phyloP scores from a whole-genome alignment of 2,329 filamentous ascomycete species.

The Plectosphaerella cucumerina region DNA sequence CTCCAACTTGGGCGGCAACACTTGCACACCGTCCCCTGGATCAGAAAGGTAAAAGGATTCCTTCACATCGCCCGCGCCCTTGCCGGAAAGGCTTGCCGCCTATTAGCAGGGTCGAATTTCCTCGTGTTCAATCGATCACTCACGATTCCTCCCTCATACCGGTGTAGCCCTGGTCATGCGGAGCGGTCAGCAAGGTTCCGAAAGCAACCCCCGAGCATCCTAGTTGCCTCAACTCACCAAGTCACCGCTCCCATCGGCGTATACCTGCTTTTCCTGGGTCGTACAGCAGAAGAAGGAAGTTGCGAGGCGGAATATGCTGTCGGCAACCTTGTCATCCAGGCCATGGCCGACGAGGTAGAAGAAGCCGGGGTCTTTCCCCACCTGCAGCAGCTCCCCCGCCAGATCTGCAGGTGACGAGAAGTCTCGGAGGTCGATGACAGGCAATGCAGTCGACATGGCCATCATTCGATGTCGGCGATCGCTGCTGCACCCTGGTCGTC shows the following conservation, averaged over 20 bases:
- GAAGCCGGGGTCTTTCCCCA: conserved; percentile 13
- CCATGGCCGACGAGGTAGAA: conserved; percentile 12
- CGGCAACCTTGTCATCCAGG: conserved; percentile 9
- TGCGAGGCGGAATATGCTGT: conserved; percentile 8
- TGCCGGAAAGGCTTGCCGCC: conserved; percentile 7
- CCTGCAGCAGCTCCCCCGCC: conserved; percentile 10
- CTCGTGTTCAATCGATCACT: neutral
- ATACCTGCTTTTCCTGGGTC: conserved; percentile 1
- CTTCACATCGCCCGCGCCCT: conserved; percentile 11
- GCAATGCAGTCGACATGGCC: conserved; percentile 6
- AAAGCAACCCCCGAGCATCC: neutral
- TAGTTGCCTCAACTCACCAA: conserved; percentile 5
- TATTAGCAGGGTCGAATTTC: neutral
- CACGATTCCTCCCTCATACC: conserved; percentile 13
- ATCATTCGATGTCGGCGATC: too few species aligned
- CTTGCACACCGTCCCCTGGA: conserved; percentile 4
- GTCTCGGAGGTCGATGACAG: conserved; percentile 8
- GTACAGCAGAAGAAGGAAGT: conserved; percentile 8
- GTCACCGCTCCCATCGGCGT: conserved; percentile 11
- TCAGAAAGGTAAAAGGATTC: conserved; percentile 13
- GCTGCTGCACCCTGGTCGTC: neutral
- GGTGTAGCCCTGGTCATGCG: conserved; percentile 10
- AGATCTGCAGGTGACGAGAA: conserved; percentile 5
- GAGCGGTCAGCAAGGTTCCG: neutral
- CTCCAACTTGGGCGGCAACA: conserved; percentile 8